A percentile compares a stretch with the other conserved stretches of the same genome.
Evolutionary conservation across 2,329 filamentous ascomycete species (phyloP).

Genomic region (Neodidymelliopsis sp.): DNA sequence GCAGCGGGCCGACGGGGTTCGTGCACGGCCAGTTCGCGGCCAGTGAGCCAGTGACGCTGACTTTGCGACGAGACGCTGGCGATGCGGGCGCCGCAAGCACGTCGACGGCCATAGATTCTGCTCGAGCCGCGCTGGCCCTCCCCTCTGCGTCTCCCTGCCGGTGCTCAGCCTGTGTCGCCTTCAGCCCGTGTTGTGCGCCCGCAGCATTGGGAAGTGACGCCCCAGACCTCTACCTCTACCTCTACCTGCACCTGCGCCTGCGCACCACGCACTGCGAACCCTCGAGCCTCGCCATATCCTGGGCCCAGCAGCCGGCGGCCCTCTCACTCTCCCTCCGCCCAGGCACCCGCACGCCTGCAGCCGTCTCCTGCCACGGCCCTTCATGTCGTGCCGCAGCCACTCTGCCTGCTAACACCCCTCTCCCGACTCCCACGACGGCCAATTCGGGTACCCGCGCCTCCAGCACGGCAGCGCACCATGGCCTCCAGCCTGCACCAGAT

Average conservation of each 20-base stretch:
- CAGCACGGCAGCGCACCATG: constrained; percentile 34
- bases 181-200: constrained; percentile 2
- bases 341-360: constrained; percentile 11
- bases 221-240: no score
- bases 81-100: constrained; percentile 30
- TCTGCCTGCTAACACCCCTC: constrained; percentile 23
- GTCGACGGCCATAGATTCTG: constrained; percentile 21
- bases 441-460: constrained; percentile 9
- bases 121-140: background rate
- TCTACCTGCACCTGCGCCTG: no score
- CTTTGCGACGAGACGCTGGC: constrained; percentile 28
- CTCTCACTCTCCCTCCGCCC: constrained; percentile 18
- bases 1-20: constrained; percentile 17
- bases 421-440: constrained; percentile 8
- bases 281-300: constrained; percentile 15
- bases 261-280: no score
- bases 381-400: constrained; percentile 11
- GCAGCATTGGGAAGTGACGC: constrained; percentile 26
- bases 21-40: constrained; percentile 26
- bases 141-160: background rate
- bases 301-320: constrained; percentile 18
- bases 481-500: constrained; percentile 52
- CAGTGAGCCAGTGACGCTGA: constrained; percentile 38
- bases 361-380: constrained; percentile 5
- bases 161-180: background rate